Percentiles rank a stretch among this genome's conserved stretches.
Conservation (phyloP, 2,329 filamentous ascomycete genomes). For the Cladosporium sp. region DNA sequence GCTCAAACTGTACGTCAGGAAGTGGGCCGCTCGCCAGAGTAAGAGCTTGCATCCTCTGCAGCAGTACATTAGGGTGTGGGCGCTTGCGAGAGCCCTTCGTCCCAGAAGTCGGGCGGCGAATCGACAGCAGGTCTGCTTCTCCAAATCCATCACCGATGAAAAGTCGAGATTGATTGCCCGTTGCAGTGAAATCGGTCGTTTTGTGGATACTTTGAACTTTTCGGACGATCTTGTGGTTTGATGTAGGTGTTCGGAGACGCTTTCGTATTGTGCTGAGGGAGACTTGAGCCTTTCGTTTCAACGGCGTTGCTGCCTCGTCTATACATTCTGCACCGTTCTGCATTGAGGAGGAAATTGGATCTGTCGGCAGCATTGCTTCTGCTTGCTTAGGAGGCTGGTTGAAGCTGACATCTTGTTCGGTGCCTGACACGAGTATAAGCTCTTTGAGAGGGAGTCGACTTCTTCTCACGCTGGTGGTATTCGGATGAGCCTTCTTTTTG, state of each 20-base stretch:
- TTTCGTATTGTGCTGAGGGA: conserved; percentile 21
- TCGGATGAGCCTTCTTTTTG: neutral
- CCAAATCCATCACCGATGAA: conserved; percentile 23
- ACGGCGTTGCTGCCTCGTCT: neutral
- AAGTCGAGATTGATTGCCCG: neutral
- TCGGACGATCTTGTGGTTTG: conserved; percentile 19
- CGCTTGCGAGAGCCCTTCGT: neutral
- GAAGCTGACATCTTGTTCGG: neutral
- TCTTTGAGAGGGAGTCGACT: conserved; percentile 19
- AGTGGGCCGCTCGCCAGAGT: conserved; percentile 20
- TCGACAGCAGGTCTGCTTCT: conserved; percentile 16
- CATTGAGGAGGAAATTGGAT: conserved; percentile 1
- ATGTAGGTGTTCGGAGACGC: conserved; percentile 19
- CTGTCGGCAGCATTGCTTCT: neutral
- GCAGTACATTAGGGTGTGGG: neutral
- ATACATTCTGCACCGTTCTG: neutral
- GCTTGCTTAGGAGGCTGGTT: neutral
- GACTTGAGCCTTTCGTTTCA: conserved; percentile 10
- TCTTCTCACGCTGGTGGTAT: neutral
- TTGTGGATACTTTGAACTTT: conserved; percentile 15
- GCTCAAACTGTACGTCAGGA: conserved; percentile 22
- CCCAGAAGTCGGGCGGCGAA: neutral
- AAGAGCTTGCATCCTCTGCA: conserved; percentile 2
- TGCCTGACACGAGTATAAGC: conserved; percentile 17
- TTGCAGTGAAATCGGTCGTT: neutral